Percentiles rank a stretch among this genome's conserved stretches.
Conservation (phyloP, 345 rosid species). For the Acer campestre region DNA sequence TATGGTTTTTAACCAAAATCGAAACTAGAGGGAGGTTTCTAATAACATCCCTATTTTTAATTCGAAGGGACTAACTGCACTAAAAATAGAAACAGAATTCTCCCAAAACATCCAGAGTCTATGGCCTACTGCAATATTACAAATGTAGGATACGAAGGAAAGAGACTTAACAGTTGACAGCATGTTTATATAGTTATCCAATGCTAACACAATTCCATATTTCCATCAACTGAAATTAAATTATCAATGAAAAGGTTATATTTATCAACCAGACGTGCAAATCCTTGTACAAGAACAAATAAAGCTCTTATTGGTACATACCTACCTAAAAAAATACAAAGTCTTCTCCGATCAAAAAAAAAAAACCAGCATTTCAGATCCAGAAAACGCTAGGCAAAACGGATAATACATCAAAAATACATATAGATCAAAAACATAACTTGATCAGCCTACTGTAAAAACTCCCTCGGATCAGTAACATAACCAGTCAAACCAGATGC, state of each 20-base stretch:
- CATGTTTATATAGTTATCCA: neutral
- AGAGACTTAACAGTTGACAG: no score
- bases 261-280: neutral
- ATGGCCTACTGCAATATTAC: neutral
- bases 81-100: neutral
- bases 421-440: neutral
- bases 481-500: conserved; percentile 93
- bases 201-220: neutral
- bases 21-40: no score
- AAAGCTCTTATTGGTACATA: neutral
- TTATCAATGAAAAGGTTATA: neutral
- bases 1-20: no score
- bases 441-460: conserved; percentile 54
- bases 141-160: neutral
- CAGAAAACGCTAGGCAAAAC: neutral
- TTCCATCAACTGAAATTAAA: neutral
- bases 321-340: neutral
- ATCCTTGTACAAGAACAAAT: neutral
- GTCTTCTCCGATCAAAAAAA: neutral
- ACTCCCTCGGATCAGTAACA: conserved; percentile 98
- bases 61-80: no score
- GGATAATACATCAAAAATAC: neutral
- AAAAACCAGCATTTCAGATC: neutral
- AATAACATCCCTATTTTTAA: no score
- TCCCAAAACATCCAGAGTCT: neutral